These are phyloP conservation scores for Eimeria acervulina DNA, from an alignment of 169 alveolate genomes.

Conservation along the genomic window DNA sequence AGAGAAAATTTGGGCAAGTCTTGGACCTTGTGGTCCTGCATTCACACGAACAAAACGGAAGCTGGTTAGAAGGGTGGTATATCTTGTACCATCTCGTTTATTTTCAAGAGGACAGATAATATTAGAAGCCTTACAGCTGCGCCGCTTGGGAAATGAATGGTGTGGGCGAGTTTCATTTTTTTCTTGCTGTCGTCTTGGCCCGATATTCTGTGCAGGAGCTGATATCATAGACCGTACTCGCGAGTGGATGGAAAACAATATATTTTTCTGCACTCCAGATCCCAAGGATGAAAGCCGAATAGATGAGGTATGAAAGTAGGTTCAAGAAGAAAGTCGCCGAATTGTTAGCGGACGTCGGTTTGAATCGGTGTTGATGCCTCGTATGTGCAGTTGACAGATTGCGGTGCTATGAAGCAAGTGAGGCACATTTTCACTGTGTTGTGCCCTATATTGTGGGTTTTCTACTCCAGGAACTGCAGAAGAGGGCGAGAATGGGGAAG, in stretches of 20 bases:
- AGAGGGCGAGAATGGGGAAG: constrained; percentile 5
- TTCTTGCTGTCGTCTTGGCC: not conserved
- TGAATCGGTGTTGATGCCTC: not conserved
- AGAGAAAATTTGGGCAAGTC: constrained; percentile 61
- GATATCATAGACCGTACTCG: constrained; percentile 13
- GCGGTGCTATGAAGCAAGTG: not conserved
- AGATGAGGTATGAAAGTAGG: not conserved
- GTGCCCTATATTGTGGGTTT: not conserved
- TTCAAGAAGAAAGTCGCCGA: not conserved
- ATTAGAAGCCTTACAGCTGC: not conserved
- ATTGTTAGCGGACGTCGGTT: not conserved
- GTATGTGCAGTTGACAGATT: not conserved
- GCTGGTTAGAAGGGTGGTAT: not conserved
- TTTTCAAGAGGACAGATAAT: not conserved
- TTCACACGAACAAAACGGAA: not conserved
- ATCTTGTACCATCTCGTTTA: not conserved
- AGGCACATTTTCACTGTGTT: not conserved
- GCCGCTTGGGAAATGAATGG: not conserved
- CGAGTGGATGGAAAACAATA: constrained; percentile 58
- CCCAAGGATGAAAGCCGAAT: constrained; percentile 46
- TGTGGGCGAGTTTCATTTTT: not conserved
- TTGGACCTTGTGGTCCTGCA: not conserved
- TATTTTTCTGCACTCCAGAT: constrained; percentile 67
- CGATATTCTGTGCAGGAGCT: not conserved
- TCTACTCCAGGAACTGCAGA: constrained; percentile 42